Base-by-base conservation (phyloP, 306 rosid species). In the Begonia loranthoides region DNA sequence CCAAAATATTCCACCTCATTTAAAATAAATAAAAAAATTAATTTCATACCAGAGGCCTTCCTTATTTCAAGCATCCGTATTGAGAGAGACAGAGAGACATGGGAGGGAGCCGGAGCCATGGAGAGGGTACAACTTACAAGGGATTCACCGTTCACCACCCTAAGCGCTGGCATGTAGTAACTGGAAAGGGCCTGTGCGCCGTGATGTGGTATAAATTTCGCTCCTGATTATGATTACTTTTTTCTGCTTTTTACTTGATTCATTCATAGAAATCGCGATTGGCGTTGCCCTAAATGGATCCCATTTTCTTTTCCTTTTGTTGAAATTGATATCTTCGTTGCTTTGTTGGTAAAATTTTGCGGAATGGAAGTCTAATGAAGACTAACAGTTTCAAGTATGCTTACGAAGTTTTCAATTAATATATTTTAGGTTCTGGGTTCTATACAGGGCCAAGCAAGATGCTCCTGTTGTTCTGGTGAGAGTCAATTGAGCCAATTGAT, bases 161-260 rank as follows among this genome's bases (percentile, higher is more conserved):
- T 0, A 89, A 85, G 66, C 94, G 97, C 16, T 89, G 97, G 95
- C 97, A 89, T 60, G 17, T 55, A 1, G 48, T 85, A 68, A 82
- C 97, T 56, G 97, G 97, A 45, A 89, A 85, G 76, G 97, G 97
- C 57, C n/a, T 89, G 59, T 89, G 97, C 36, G 95, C 97, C 57
- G 68, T 85, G 56, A 89, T 89, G 97, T 89, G 97, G 95, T 85
- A 40, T 33, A 2, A 13, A 41, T 43, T 48, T 41, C 17, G 19
- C 50, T 57, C 51, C 16, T 17, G 6, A 33, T 39, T 12, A 9
- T 49, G 40, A 24, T 24, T 34, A 33, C 13, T 10, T 15, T 36
- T 7, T 28, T 28, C 8, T 28, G 36, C 36, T 5, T 28, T 28
- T 28, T 28, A 7, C 6, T 4, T 28, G 36, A 28, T 5, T 7